These are phyloP conservation scores for Verticillium alfalfae DNA, from an alignment of 2,329 filamentous ascomycete species.

Conservation along the genomic window DNA sequence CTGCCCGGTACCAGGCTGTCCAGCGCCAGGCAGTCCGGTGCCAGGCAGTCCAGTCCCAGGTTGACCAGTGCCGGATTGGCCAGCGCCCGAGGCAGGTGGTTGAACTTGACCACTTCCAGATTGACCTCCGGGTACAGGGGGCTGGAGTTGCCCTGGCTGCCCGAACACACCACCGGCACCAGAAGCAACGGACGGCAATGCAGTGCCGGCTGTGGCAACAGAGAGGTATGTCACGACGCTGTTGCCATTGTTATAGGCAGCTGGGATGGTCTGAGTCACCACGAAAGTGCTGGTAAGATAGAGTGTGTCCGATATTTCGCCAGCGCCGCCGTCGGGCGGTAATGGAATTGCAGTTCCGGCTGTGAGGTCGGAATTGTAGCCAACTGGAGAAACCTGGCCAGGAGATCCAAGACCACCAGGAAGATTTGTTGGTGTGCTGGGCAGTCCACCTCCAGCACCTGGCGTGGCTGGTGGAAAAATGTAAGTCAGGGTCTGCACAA, in stretches of 20 bases:
- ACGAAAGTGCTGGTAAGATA: conserved; percentile 1
- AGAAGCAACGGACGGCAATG: background rate
- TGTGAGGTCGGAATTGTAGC: background rate
- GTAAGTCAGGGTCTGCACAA: background rate
- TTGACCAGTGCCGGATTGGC: background rate
- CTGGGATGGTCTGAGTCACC: background rate
- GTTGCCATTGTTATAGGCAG: background rate
- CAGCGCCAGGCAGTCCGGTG: background rate
- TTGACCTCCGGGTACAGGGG: background rate
- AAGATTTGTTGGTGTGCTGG: background rate
- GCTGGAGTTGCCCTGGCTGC: background rate
- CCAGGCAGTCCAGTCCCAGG: background rate
- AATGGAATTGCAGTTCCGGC: background rate
- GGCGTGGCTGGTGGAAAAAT: background rate
- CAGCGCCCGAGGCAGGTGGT: background rate
- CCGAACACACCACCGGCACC: background rate
- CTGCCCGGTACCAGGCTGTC: background rate
- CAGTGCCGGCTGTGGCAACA: background rate
- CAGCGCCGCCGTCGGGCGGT: background rate
- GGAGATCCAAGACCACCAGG: background rate
- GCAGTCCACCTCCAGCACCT: background rate
- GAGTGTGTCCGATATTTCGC: background rate
- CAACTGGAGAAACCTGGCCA: background rate
- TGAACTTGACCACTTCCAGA: background rate
- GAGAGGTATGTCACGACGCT: background rate